Evolutionary conservation across 139 green algal genomes (phyloP), one percentile per base, ranked within the genome.

Genomic region (Edaphochlamys debaryana): DNA sequence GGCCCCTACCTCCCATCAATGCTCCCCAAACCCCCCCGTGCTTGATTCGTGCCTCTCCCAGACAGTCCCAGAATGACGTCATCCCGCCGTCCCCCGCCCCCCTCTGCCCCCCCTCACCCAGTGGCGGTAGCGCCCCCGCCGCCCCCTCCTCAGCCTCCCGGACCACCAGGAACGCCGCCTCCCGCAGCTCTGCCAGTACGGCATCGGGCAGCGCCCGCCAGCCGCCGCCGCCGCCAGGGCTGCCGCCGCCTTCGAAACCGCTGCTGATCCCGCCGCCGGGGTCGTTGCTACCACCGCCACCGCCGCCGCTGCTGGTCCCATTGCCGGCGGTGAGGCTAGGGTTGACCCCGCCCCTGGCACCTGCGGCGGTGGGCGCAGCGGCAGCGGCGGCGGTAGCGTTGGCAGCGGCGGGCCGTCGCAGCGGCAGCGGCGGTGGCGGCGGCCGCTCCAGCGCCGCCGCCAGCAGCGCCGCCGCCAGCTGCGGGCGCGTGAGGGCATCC

Each of bases 71-170:
- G 9, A 4, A 58, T 22, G n/a, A n/a, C 48, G 15, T 54, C 48
- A 54, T 15, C n/a, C n/a, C n/a, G n/a, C n/a, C n/a, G n/a, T n/a
- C n/a, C n/a, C n/a, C n/a, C n/a, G n/a, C n/a, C n/a, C n/a, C n/a
- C n/a, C n/a, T n/a, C n/a, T n/a, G n/a, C n/a, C n/a, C n/a, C n/a
- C n/a, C n/a, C n/a, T n/a, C n/a, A n/a, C n/a, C n/a, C n/a, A n/a
- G n/a, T n/a, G n/a, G n/a, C n/a, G n/a, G n/a, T n/a, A n/a, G 75
- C 58, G 40, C 75, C 17, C 30, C 29, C 41, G 40, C 17, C 17
- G n/a, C 23, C 5, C 56, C 41, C 75, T 81, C 75, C 41, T 81
- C 75, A 40, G 75, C 75, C 22, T 81, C 75, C 40, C 75, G 75
- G 15, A 81, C 60, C 60, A 63, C 41, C 60, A 64, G 75, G 75